Conservation (phyloP, 2,329 filamentous ascomycete genomes). For the Madurella fahalii region DNA sequence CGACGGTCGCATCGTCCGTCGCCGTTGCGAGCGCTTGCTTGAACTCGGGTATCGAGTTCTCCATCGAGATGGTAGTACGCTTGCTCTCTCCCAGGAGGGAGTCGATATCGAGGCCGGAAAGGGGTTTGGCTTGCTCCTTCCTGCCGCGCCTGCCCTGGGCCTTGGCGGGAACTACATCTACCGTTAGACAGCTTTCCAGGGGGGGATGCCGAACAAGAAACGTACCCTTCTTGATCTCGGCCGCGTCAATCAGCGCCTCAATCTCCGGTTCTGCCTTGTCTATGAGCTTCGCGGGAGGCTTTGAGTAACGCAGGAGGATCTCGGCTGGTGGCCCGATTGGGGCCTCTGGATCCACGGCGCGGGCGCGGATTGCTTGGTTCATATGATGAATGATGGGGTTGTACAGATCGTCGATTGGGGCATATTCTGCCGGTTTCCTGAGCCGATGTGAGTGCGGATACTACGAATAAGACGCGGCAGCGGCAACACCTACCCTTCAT, state of each 20-base stretch:
- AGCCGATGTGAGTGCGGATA: not conserved
- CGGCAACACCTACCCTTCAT: conserved; percentile 58
- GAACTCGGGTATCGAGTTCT: conserved; percentile 87
- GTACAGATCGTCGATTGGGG: conserved; percentile 74
- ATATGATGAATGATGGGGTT: conserved; percentile 85
- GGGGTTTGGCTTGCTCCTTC: conserved; percentile 69
- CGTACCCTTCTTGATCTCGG: conserved; percentile 78
- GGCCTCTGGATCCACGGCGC: conserved; percentile 69
- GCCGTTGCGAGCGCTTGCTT: conserved; percentile 68
- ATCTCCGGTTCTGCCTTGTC: conserved; percentile 54
- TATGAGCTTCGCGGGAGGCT: conserved; percentile 65
- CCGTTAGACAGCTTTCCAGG: conserved; percentile 22
- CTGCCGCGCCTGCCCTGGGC: conserved; percentile 66
- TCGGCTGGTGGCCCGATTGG: conserved; percentile 59
- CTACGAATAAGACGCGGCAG: not conserved
- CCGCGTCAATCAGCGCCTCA: conserved; percentile 60
- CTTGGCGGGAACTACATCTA: conserved; percentile 65
- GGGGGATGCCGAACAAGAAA: not conserved
- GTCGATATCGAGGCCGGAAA: conserved; percentile 86
- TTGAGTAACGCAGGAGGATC: conserved; percentile 67
- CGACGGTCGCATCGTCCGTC: conserved; percentile 57
- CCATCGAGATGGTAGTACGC: conserved; percentile 43
- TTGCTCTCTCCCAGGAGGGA: conserved; percentile 63
- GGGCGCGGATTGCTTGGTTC: conserved; percentile 76
- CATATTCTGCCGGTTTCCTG: conserved; percentile 60